phyloP scores from a whole-genome alignment of 495 filamentous ascomycete species.

The Baudoinia panamericana region DNA sequence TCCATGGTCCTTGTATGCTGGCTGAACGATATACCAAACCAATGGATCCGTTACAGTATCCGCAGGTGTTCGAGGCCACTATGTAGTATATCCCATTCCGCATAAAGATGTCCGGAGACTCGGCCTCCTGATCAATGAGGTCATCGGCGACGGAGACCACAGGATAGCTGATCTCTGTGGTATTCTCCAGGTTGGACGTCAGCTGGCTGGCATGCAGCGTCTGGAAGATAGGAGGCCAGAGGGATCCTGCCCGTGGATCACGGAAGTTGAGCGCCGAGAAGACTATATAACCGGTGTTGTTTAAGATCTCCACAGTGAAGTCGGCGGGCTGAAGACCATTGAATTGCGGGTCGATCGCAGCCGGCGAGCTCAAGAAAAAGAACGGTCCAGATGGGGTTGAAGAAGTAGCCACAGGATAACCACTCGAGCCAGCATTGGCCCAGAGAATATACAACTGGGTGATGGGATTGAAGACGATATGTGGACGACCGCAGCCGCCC shows the following conservation, averaged over 20 bases:
- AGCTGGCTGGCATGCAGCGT: background rate
- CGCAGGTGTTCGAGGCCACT: conserved; percentile 4
- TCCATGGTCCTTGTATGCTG: conserved; percentile 6
- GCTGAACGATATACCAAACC: conserved; percentile 3
- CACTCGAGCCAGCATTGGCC: conserved; percentile 8
- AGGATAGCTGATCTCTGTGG: conserved; percentile 1
- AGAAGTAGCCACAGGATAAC: background rate
- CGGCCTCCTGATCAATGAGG: conserved; percentile 4
- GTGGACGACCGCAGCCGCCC: conserved; percentile 5
- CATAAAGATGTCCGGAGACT: conserved; percentile 10
- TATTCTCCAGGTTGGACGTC: conserved; percentile 1
- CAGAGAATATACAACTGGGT: conserved; percentile 4
- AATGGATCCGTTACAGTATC: conserved; percentile 2
- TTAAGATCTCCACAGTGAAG: conserved; percentile 3
- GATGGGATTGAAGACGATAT: conserved; percentile 5
- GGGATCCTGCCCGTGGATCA: background rate
- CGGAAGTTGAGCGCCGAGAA: conserved; percentile 4
- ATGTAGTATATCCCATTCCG: background rate
- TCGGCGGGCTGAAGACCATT: conserved; percentile 1
- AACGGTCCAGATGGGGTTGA: conserved; percentile 1
- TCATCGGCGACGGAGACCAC: background rate
- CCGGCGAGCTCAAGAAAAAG: background rate
- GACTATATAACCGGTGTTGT: conserved; percentile 7
- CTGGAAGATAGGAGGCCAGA: conserved; percentile 9
- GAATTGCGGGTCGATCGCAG: conserved; percentile 1